Base-by-base conservation (phyloP, 2,329 filamentous ascomycete genomes). In the Sporothrix euskadiensis region DNA sequence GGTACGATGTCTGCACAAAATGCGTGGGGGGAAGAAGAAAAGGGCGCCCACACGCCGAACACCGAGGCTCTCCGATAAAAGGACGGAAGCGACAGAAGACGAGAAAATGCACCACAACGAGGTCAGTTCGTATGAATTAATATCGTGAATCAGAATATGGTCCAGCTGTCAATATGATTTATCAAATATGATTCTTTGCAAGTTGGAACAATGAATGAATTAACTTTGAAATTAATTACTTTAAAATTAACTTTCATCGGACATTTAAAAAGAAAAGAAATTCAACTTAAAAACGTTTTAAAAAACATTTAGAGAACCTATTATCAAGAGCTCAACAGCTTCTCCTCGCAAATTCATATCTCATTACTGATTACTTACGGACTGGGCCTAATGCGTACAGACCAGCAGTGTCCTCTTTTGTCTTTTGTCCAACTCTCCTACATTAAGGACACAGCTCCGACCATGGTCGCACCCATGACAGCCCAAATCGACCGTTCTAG, bases 31-130 rank as follows among this genome's bases (percentile, higher is more conserved):
- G 54, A 30, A 49, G 35, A 14, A 6, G 14, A n/a, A 56, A 41
- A 49, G 44, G 44, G 6, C 44, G 4, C 44, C 44, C 16, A 49
- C 12, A 49, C 41, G 26, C 73, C 73, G 70, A 74, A 72, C 47
- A 49, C 73, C 73, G 73, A 72, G 70, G 47, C 6, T 14, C 9
- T 35, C 72, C 72, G 68, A 66, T 19, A 19, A 65, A 63, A 10
- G 63, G 12, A 4, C 12, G 26, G 26, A 12, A 6, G 4, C 10
- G 19, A 41, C n/a, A 41, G 39, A 44, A 63, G n/a, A 59, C 12
- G 30, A 35, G 16, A 59, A 35, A 8, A 35, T 35, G 8, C 4
- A 35, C 1, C 4, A 35, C 35, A 35, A 35, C 35, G 35, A 35
- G 8, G 8, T 35, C 35, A 8, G 8, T 35, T 2, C 8, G 35